Evolutionary conservation across 495 filamentous ascomycete genomes (phyloP).

Genomic region (Annulohypoxylon stygium): DNA sequence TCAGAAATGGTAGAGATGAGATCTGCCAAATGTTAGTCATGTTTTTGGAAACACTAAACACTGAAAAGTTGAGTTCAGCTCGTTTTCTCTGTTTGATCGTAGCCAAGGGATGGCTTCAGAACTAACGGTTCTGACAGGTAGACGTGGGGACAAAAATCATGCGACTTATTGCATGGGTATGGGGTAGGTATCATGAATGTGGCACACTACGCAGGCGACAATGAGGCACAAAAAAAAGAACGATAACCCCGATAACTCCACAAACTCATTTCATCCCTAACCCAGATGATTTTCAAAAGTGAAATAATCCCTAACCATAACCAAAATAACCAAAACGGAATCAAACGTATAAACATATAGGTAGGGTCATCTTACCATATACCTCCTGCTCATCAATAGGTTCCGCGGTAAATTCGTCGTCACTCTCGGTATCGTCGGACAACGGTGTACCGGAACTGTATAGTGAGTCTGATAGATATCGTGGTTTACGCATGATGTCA

Average conservation of each 20-base stretch:
- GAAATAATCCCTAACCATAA: neutral
- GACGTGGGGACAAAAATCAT: constrained; percentile 30
- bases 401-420: constrained; percentile 74
- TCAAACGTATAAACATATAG: neutral
- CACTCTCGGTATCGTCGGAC: constrained; percentile 54
- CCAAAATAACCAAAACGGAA: neutral
- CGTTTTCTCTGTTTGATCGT: constrained; percentile 12
- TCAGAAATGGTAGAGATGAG: constrained; percentile 94
- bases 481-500: constrained; percentile 51
- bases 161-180: constrained; percentile 25
- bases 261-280: constrained; percentile 16
- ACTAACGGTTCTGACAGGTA: constrained; percentile 27
- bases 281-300: neutral
- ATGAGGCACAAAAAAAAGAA: neutral
- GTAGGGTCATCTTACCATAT: constrained; percentile 73
- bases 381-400: constrained; percentile 97
- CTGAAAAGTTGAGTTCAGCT: neutral
- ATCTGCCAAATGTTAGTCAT: constrained; percentile 71
- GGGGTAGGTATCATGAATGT: constrained; percentile 18
- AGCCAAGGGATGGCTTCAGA: constrained; percentile 21
- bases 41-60: constrained; percentile 8
- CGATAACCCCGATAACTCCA: constrained; percentile 17
- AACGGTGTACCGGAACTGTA: constrained; percentile 29
- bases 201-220: constrained; percentile 15
- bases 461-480: constrained; percentile 48